Evolutionary conservation across 164 flowering plant species (phyloP).

Genomic region (Umbilicus rupestris): DNA sequence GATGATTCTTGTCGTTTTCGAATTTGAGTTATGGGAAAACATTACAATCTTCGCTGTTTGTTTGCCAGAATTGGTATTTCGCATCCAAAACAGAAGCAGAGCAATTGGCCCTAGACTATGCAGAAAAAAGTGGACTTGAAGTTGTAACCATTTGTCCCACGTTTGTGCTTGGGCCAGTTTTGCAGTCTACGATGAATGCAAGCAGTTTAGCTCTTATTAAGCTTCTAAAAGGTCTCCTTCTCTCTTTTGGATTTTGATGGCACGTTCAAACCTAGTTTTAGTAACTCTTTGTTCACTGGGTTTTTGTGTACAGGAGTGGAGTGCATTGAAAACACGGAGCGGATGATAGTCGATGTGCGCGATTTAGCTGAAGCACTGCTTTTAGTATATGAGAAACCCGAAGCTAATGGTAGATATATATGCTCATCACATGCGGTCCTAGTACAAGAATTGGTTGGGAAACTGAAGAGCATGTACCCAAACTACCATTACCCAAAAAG

Average conservation of each 20-base stretch:
- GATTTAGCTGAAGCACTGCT: constrained; percentile 47
- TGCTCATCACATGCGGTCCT: constrained; percentile 23
- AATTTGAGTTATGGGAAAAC: not conserved
- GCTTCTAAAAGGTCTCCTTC: constrained; percentile 29
- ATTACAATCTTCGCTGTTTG: not conserved
- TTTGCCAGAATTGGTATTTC: constrained; percentile 38
- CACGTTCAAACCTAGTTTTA: not conserved
- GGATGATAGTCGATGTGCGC: constrained; percentile 41
- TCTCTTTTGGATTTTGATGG: constrained; percentile 1
- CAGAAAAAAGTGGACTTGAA: constrained; percentile 29
- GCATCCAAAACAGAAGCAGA: constrained; percentile 51
- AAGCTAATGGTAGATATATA: constrained; percentile 54
- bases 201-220: constrained; percentile 29
- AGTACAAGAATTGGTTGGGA: constrained; percentile 25
- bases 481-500: constrained; percentile 33
- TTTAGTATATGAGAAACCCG: constrained; percentile 36
- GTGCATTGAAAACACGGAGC: constrained; percentile 19
- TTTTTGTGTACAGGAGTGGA: constrained; percentile 22
- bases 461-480: constrained; percentile 37
- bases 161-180: constrained; percentile 38
- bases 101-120: constrained; percentile 32
- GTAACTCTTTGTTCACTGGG: not conserved
- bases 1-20: not conserved
- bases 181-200: constrained; percentile 37
- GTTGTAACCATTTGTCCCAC: constrained; percentile 41